These are phyloP conservation scores for Chaetomiaceae sp. DNA, from an alignment of 2,329 filamentous ascomycete species.

Conservation along the genomic window DNA sequence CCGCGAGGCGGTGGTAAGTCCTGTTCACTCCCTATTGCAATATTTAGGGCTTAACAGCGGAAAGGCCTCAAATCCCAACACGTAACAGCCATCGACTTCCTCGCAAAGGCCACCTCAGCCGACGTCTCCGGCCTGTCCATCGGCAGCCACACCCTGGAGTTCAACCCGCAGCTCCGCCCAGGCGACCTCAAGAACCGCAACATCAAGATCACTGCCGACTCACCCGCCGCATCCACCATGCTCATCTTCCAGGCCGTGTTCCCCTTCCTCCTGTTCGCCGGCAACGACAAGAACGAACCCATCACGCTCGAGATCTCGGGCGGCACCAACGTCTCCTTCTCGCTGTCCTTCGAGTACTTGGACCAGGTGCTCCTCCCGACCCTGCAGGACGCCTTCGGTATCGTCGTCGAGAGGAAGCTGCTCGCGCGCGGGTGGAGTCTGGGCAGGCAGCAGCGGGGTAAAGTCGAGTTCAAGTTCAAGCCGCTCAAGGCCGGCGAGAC, in stretches of 20 bases:
- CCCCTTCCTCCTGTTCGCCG: conserved; percentile 54
- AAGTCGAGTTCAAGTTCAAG: conserved; percentile 43
- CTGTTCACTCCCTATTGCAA: not conserved
- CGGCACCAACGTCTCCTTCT: conserved; percentile 56
- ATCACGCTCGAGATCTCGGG: conserved; percentile 51
- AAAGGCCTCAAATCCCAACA: conserved; percentile 59
- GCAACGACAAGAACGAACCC: conserved; percentile 39
- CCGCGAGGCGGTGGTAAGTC: conserved; percentile 31
- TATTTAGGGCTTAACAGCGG: conserved; percentile 6
- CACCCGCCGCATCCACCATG: conserved; percentile 49
- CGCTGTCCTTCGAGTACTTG: conserved; percentile 57
- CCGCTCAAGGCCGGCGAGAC: conserved; percentile 34
- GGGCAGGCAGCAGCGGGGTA: conserved; percentile 39
- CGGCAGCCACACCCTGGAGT: conserved; percentile 48
- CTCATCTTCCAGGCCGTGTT: conserved; percentile 58
- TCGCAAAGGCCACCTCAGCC: conserved; percentile 49
- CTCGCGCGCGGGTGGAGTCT: conserved; percentile 48
- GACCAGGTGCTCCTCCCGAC: conserved; percentile 57
- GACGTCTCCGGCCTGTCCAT: conserved; percentile 47
- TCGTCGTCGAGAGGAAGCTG: conserved; percentile 44
- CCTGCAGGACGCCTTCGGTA: conserved; percentile 46
- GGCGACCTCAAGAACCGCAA: conserved; percentile 34
- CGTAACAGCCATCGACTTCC: conserved; percentile 50
- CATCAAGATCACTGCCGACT: conserved; percentile 47
- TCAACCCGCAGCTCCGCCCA: conserved; percentile 40